Conservation (phyloP, 163 green algal species). For the Chlamydomonas reinhardtii region DNA sequence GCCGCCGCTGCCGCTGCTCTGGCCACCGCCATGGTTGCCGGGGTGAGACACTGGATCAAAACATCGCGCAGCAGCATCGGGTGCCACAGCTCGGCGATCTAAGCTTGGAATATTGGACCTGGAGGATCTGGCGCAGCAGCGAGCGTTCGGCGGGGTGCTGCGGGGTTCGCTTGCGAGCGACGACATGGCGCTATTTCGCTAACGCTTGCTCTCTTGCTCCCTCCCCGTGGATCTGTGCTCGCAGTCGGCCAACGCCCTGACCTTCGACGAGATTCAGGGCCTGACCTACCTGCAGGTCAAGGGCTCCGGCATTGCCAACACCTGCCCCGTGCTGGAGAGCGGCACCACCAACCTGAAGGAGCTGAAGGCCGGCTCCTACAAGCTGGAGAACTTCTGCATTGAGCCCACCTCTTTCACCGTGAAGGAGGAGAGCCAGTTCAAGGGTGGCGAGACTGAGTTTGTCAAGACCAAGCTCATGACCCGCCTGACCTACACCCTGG, state of each 20-base stretch:
- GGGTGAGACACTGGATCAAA: constrained; percentile 69
- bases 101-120: background rate
- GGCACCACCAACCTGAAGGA: constrained; percentile 76
- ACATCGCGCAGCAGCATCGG: too few species aligned
- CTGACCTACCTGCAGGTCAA: constrained; percentile 99
- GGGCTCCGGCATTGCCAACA: constrained; percentile 97
- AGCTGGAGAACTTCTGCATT: constrained; percentile 97
- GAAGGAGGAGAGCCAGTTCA: constrained; percentile 89
- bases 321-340: constrained; percentile 90
- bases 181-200: background rate
- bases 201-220: background rate
- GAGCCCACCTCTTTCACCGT: constrained; percentile 96
- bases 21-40: constrained; percentile 80
- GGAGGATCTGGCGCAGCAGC: background rate
- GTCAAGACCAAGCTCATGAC: constrained; percentile 99
- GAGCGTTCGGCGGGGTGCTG: background rate
- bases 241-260: constrained; percentile 88
- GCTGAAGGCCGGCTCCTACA: constrained; percentile 94
- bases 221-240: constrained; percentile 15
- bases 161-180: background rate
- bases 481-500: constrained; percentile 98
- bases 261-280: constrained; percentile 95
- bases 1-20: constrained; percentile 68
- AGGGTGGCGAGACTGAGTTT: constrained; percentile 92
- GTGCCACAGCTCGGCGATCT: background rate